Percentiles rank a stretch among this genome's conserved stretches.
These are phyloP conservation scores for Diaporthe vaccinii DNA, from an alignment of 2,329 filamentous ascomycete genomes.

Conservation along the genomic window DNA sequence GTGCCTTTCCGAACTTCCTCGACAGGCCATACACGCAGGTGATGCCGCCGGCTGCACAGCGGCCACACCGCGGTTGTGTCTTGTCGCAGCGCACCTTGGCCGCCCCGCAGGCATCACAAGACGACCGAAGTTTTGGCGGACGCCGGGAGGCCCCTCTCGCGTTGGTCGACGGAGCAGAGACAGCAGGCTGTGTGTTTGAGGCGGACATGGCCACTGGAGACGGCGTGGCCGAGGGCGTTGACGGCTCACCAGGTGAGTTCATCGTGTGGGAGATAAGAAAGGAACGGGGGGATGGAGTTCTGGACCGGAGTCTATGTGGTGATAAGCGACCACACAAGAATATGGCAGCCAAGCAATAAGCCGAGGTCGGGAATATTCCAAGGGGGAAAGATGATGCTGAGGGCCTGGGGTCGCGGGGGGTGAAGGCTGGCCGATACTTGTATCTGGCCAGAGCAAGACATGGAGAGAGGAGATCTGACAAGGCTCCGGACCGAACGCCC, in stretches of 20 bases:
- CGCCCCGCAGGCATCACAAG: constrained; percentile 41
- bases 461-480: constrained; percentile 17
- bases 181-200: constrained; percentile 23
- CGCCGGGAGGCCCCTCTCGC: constrained; percentile 34
- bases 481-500: constrained; percentile 37
- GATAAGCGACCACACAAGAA: neutral
- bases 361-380: neutral
- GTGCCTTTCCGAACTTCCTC: constrained; percentile 41
- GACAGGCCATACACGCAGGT: constrained; percentile 40
- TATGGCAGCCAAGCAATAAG: neutral
- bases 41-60: constrained; percentile 39
- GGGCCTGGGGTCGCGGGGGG: constrained; percentile 19
- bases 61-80: constrained; percentile 40
- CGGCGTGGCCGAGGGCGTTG: constrained; percentile 32
- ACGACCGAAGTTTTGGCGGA: constrained; percentile 42
- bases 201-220: constrained; percentile 33
- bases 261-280: constrained; percentile 10
- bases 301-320: neutral
- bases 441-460: constrained; percentile 29
- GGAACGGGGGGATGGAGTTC: neutral
- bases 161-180: constrained; percentile 30
- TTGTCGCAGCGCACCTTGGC: constrained; percentile 42
- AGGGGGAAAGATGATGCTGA: constrained; percentile 10
- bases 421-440: constrained; percentile 40
- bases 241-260: constrained; percentile 34